Evolutionary conservation across 108 stramenopile genomes (phyloP), one percentile per base, ranked within the genome.

Genomic region (Cyclotella choctawhatcheeana): DNA sequence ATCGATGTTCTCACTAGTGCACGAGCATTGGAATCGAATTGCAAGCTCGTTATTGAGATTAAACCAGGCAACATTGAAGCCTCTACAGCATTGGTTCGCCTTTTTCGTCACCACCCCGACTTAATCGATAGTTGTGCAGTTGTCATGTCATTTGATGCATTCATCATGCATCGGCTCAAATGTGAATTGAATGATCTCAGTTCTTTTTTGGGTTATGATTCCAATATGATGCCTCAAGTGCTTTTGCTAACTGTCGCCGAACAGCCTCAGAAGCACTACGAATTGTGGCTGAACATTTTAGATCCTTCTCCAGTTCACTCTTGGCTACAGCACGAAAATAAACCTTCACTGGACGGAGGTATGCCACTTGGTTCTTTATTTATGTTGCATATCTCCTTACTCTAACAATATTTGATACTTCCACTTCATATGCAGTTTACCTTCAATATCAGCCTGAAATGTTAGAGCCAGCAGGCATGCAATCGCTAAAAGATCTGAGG

Each of bases 81-180:
- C 5, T 87, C 85, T 13, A 78, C 65, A 25, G 91, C 91, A 8
- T 58, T 92, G 54, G 84, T 87, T 8, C 61, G 85, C 14, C 50
- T 92, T 54, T 79, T 92, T 50, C 69, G 75, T 27, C 79, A 72
- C 10, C 87, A 92, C 71, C 88, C 86, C 22, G 83, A 89, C 58
- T 69, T 89, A 31, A 76, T 86, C 0, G 64, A 73, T 17, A 71
- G 71, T 32, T 84, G 85, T 35, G 88, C 85, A 37, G 84, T 85
- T 35, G 68, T 92, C 24, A 92, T 89, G 91, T 83, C 82, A 20
- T 92, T 92, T 71, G 91, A 92, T 67, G 85, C 85, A 6, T 88
- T 69, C 29, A 73, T 82, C 18, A 89, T 92, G 87, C 91, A 92
- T 75, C 76, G 56, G 37, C 63, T 92, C 55, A 67, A 84, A 58